Base-by-base conservation (phyloP, 495 filamentous ascomycete species). In the Arthonia radiata region DNA sequence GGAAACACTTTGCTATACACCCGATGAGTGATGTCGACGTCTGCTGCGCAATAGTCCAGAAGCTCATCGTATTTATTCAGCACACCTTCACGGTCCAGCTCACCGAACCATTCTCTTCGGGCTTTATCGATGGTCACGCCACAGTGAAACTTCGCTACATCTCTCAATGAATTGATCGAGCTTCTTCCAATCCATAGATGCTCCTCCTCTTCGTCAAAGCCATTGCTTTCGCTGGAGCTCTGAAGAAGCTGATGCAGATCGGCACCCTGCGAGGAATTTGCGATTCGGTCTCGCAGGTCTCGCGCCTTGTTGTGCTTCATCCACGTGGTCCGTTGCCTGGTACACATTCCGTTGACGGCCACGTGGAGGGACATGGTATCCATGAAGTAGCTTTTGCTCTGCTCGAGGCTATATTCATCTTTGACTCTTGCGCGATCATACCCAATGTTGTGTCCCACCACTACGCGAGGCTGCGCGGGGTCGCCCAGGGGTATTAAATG, bases 321-420 rank as follows among this genome's bases (percentile, higher is more conserved):
- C 86, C 86, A 99, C 1, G 77, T 86, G 5, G 86, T 86, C 27
- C 86, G 61, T 46, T 99, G 86, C 29, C 73, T 73, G 6, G 86
- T 93, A 43, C 86, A 99, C 86, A 99, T 99, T 17, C 86, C 86
- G 40, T 99, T 99, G 5, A 92, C 82, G 8, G 86, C 86, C 5
- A 93, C 82, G 43, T 99, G 86, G 27, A 99, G 56, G 5, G 81
- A 92, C 86, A 99, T 99, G 2, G 86, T 99, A 52, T 99, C 86
- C 15, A 99, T 44, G 39, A 91, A 99, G 23, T 64, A 77, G 36
- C 77, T 94, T 27, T 64, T 65, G 14, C 78, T 67, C 42, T 90
- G 81, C 27, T 59, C 48, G 21, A 93, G 43, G 37, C 70, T 58
- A 42, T 99, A 99, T 44, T 99, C 86, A 44, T 99, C 86, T 7